Evolutionary conservation across 495 filamentous ascomycete species (phyloP).

Genomic region (Penicillium waksmanii): DNA sequence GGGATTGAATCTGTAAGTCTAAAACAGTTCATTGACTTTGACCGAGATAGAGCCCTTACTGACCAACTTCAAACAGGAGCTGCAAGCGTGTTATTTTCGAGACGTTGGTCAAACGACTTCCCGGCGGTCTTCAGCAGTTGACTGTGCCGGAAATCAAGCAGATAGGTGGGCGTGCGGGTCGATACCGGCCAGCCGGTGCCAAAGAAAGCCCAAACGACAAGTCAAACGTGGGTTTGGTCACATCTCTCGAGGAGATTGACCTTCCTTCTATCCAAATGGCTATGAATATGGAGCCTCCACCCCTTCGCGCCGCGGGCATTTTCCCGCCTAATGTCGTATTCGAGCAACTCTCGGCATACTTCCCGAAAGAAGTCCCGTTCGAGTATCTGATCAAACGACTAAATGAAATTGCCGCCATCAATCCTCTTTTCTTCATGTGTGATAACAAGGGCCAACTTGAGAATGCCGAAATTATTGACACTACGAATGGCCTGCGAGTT

Average conservation of each 20-base stretch:
- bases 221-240: slow-evolving; percentile 70
- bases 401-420: slow-evolving; percentile 62
- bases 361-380: slow-evolving; percentile 75
- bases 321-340: slow-evolving; percentile 67
- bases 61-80: slow-evolving; percentile 54
- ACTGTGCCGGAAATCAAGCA: slow-evolving; percentile 84
- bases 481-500: slow-evolving; percentile 62
- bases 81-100: slow-evolving; percentile 93
- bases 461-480: slow-evolving; percentile 72
- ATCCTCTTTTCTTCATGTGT: slow-evolving; percentile 75
- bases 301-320: slow-evolving; percentile 74
- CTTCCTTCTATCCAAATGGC: slow-evolving; percentile 62
- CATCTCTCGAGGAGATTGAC: slow-evolving; percentile 74
- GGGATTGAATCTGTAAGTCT: slow-evolving; percentile 82
- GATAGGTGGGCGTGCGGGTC: slow-evolving; percentile 91
- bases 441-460: slow-evolving; percentile 56
- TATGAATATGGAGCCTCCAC: slow-evolving; percentile 63
- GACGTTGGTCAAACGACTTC: slow-evolving; percentile 67
- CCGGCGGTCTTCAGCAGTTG: slow-evolving; percentile 52
- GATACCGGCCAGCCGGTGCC: slow-evolving; percentile 73
- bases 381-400: slow-evolving; percentile 75
- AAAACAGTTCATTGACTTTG: background rate
- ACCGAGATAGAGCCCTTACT: background rate
- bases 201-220: slow-evolving; percentile 28
- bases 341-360: slow-evolving; percentile 74